Evolutionary conservation across 345 rosid genomes (phyloP), one percentile per base, ranked within the genome.

Genomic region (Hypericum androsaemum): DNA sequence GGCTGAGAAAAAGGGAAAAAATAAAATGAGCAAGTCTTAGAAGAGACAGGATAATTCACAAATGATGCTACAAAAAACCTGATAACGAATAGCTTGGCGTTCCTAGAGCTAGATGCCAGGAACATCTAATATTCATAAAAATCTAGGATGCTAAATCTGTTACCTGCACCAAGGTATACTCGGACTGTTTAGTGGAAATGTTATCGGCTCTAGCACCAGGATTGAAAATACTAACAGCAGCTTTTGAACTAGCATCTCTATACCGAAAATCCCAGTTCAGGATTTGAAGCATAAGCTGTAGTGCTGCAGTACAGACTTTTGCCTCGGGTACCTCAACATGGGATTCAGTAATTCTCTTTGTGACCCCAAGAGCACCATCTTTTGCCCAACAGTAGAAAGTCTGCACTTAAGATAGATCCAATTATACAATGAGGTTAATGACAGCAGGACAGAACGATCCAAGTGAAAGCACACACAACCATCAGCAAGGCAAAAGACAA

Each of bases 251-350:
- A 56, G 63, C 57, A 46, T 62, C 65, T 58, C 64, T 71, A 55
- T 73, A 68, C 53, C 63, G 81, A 63, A 92, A 92, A 66, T 88
- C 98, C 97, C 98, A 88, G 61, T 80, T 88, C 44, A 88, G 78
- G 62, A 92, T 83, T 64, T 88, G 98, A 72, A 81, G 81, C 96
- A 92, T 83, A 64, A 92, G 79, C 58, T 83, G 79, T 53, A 92
- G 70, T 9, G 81, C 78, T 64, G 95, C 89, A 54, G 78, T 83
- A 71, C 95, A 85, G 62, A 81, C 98, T 78, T 83, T 88, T 52
- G 74, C 90, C 77, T 92, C 95, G 52, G 80, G 87, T 64, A 73
- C 74, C 54, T 43, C 79, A 53, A 73, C 64, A 73, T 70, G 72
- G 56, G 89, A 83, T 60, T 75, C 88, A 12, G 70, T 61, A 64